Percentiles rank a stretch among this genome's conserved stretches.
These are phyloP conservation scores for Triadica sebifera DNA, from an alignment of 345 rosid genomes.

Conservation along the genomic window DNA sequence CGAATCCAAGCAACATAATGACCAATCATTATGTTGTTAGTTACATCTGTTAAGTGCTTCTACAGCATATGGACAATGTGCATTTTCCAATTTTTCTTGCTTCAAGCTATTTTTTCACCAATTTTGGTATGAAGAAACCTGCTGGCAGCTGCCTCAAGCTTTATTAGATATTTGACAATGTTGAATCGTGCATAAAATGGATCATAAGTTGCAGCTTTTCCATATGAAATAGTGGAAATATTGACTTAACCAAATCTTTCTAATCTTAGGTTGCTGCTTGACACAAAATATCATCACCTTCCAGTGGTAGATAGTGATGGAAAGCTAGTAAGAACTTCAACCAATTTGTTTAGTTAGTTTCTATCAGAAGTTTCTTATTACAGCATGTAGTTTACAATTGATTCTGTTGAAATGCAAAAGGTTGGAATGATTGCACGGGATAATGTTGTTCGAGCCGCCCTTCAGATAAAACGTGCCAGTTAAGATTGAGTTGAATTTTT, in stretches of 20 bases:
- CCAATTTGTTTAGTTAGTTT: background rate
- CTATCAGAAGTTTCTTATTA: constrained; percentile 2
- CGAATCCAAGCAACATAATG: no score
- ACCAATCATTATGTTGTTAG: no score
- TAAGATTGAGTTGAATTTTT: constrained; percentile 31
- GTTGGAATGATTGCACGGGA: constrained; percentile 82
- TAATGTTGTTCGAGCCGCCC: constrained; percentile 66
- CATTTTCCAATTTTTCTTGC: no score
- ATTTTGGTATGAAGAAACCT: no score
- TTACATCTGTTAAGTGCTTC: no score
- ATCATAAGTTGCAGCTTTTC: no score
- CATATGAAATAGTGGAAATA: background rate
- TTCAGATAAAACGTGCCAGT: constrained; percentile 55
- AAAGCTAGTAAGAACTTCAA: constrained; percentile 54
- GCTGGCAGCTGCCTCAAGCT: no score
- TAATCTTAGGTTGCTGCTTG: constrained; percentile 68
- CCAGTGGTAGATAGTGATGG: constrained; percentile 80
- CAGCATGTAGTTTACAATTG: background rate
- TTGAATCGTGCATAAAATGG: background rate
- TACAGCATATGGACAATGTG: background rate
- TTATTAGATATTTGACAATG: background rate
- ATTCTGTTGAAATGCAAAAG: constrained; percentile 31
- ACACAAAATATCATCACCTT: constrained; percentile 80
- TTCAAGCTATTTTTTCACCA: no score
- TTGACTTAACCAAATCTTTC: background rate